Percentiles rank a stretch among this genome's conserved stretches.
Evolutionary conservation across 306 rosid species (phyloP).

Genomic region (Vigna angularis): DNA sequence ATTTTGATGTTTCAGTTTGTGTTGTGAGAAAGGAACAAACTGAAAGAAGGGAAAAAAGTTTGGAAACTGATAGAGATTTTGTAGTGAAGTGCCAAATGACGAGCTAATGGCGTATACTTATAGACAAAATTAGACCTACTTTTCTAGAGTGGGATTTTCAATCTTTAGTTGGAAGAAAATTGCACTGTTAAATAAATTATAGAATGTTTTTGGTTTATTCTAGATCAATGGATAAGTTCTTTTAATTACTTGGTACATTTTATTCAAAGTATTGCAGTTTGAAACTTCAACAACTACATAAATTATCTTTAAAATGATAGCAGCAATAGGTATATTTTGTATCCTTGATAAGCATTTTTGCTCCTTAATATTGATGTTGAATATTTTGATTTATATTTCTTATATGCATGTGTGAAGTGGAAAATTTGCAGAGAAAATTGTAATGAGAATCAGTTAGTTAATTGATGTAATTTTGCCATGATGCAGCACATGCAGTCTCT

Average conservation of each 20-base stretch:
- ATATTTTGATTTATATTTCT: neutral
- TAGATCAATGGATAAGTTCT: conserved; percentile 9
- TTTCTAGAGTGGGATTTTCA: conserved; percentile 21
- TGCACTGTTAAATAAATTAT: neutral
- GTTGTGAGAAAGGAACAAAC: conserved; percentile 18
- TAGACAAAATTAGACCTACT: conserved; percentile 21
- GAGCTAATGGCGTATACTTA: conserved; percentile 39
- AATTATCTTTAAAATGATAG: too few relatives aligned
- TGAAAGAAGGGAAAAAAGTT: conserved; percentile 26
- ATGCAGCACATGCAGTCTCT: conserved; percentile 24
- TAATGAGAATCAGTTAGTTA: neutral
- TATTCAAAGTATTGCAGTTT: neutral
- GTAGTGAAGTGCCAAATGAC: conserved; percentile 38
- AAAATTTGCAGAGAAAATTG: neutral
- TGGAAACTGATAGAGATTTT: neutral
- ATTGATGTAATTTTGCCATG: conserved; percentile 6
- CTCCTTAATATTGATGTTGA: too few relatives aligned
- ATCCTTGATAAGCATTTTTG: too few relatives aligned
- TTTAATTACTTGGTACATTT: neutral
- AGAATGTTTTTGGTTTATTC: conserved; percentile 28
- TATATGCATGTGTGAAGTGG: neutral
- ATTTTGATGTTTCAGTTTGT: conserved; percentile 35
- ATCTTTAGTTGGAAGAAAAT: conserved; percentile 1
- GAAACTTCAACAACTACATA: neutral
- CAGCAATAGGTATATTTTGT: too few relatives aligned